Percentiles rank a stretch among this genome's conserved stretches.
phyloP scores from a whole-genome alignment of 257 asterid genomes.

The Ballota nigra region DNA sequence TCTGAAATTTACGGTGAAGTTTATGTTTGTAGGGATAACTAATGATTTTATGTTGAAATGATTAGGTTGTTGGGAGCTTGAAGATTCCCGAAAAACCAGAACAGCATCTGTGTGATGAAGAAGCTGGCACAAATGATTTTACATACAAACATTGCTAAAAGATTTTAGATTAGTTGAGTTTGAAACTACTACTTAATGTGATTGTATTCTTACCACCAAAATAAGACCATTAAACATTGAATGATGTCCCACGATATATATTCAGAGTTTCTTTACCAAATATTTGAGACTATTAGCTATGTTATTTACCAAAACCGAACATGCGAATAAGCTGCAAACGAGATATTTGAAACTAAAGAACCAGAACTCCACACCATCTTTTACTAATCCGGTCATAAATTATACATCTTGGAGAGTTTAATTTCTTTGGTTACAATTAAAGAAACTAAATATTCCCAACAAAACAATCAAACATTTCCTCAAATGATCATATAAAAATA shows the following conservation, averaged over 20 bases:
- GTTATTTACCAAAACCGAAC: neutral
- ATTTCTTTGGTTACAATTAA: slow-evolving; percentile 38
- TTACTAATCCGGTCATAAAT: slow-evolving; percentile 23
- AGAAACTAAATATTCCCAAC: neutral
- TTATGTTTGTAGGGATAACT: slow-evolving; percentile 2
- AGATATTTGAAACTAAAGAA: neutral
- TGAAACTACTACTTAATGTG: neutral
- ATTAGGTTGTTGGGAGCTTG: slow-evolving; percentile 67
- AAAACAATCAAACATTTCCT: neutral
- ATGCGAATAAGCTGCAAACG: neutral
- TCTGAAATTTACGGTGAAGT: neutral
- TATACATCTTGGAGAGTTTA: slow-evolving; percentile 37
- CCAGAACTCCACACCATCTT: neutral
- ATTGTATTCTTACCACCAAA: neutral
- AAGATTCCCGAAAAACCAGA: slow-evolving; percentile 9
- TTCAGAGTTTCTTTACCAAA: neutral
- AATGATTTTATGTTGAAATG: slow-evolving; percentile 1
- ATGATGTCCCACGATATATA: neutral
- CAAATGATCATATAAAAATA: neutral
- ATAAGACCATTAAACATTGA: neutral
- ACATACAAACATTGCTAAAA: neutral
- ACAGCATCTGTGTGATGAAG: slow-evolving; percentile 2
- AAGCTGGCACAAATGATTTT: neutral
- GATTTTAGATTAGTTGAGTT: neutral
- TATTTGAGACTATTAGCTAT: neutral